These are phyloP conservation scores for Salvia splendens DNA, from an alignment of 257 asterid genomes.

Conservation along the genomic window DNA sequence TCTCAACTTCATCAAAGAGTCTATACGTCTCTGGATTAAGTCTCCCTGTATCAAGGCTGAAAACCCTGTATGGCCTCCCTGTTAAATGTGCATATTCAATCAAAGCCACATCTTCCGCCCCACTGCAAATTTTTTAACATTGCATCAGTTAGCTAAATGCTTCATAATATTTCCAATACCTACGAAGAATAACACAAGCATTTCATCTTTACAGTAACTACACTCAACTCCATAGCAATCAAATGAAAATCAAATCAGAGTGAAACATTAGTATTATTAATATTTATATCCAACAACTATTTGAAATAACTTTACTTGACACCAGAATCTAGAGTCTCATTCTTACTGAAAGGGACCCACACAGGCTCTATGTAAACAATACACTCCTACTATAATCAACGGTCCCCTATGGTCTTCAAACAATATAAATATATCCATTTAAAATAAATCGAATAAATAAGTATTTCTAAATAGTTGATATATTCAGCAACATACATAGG, in stretches of 20 bases:
- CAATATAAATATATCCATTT: background rate
- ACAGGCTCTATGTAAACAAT: background rate
- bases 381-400: background rate
- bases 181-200: background rate
- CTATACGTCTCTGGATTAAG: constrained; percentile 80
- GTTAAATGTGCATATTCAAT: constrained; percentile 84
- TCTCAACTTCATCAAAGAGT: constrained; percentile 72
- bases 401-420: background rate
- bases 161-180: background rate
- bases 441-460: background rate
- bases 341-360: background rate
- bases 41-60: constrained; percentile 88
- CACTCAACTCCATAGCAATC: background rate
- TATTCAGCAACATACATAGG: background rate
- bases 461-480: background rate
- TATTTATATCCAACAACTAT: background rate
- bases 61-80: constrained; percentile 79
- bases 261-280: background rate
- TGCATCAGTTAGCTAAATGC: constrained; percentile 17
- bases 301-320: background rate
- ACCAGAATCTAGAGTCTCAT: background rate
- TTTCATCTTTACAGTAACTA: too few species aligned
- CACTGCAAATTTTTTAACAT: constrained; percentile 49
- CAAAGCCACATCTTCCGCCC: constrained; percentile 91
- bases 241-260: background rate